phyloP scores from a whole-genome alignment of 768 basidiomycete genomes.

The Gyrodon lividus region DNA sequence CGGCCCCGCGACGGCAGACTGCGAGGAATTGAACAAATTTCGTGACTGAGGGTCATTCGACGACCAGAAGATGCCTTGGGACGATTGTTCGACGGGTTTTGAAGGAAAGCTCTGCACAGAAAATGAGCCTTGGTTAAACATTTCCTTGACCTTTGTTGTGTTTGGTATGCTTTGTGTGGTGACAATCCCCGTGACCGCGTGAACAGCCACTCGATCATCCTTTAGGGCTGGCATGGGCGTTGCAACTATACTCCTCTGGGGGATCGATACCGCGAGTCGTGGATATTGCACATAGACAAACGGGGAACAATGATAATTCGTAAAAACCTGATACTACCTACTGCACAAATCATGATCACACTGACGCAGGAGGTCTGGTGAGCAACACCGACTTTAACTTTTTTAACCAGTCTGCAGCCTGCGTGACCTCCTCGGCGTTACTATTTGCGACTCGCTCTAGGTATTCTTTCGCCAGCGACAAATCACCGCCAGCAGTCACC shows the following conservation, averaged over 20 bases:
- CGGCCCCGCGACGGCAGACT: slow-evolving; percentile 25
- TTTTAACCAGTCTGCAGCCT: slow-evolving; percentile 72
- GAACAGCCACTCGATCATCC: slow-evolving; percentile 21
- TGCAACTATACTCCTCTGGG: not conserved
- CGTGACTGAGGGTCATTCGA: slow-evolving; percentile 4
- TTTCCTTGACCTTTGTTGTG: slow-evolving; percentile 35
- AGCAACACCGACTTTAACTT: slow-evolving; percentile 41
- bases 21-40: slow-evolving; percentile 3
- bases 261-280: not conserved
- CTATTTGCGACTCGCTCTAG: slow-evolving; percentile 72
- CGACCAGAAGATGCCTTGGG: not conserved
- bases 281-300: not conserved
- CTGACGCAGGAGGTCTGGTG: slow-evolving; percentile 11
- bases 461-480: slow-evolving; percentile 70
- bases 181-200: slow-evolving; percentile 38
- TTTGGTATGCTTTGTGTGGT: slow-evolving; percentile 39
- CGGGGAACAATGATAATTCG: no score
- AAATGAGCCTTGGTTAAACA: slow-evolving; percentile 31
- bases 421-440: slow-evolving; percentile 79
- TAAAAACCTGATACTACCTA: slow-evolving; percentile 3
- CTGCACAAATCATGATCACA: not conserved
- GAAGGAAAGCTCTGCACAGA: slow-evolving; percentile 29
- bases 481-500: slow-evolving; percentile 56
- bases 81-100: slow-evolving; percentile 11
- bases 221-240: slow-evolving; percentile 32